Percentiles rank a stretch among this genome's conserved stretches.
Evolutionary conservation across 768 basidiomycete species (phyloP).

Genomic region (Amanita fuliginea): DNA sequence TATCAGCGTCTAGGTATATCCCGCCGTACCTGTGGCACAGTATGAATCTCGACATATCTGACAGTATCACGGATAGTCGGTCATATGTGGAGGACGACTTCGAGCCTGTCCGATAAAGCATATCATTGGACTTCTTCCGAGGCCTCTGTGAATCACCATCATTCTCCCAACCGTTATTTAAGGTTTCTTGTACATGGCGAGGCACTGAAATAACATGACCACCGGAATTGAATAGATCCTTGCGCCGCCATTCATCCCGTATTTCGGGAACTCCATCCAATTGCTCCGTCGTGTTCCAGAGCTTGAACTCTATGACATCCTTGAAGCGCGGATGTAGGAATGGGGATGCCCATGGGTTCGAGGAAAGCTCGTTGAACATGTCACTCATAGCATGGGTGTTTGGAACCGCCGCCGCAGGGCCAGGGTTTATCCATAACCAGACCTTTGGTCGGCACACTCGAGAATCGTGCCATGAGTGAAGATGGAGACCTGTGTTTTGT

Average conservation of each 20-base stretch:
- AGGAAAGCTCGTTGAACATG: conserved; percentile 74
- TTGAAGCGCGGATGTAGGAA: conserved; percentile 91
- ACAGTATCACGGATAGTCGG: conserved; percentile 83
- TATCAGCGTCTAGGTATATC: conserved; percentile 95
- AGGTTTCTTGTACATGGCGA: conserved; percentile 4
- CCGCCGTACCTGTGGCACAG: conserved; percentile 96
- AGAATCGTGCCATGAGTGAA: conserved; percentile 35
- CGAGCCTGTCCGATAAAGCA: conserved; percentile 71
- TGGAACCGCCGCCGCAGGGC: conserved; percentile 85
- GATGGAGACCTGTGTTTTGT: conserved; percentile 82
- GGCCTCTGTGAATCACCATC: conserved; percentile 5
- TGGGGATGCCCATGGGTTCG: conserved; percentile 90
- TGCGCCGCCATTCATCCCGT: conserved; percentile 78
- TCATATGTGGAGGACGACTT: conserved; percentile 81
- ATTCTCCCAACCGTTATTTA: not conserved
- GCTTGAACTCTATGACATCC: conserved; percentile 86
- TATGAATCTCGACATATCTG: conserved; percentile 95
- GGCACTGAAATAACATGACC: conserved; percentile 66
- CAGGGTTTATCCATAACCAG: conserved; percentile 98
- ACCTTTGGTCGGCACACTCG: conserved; percentile 76
- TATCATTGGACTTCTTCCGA: conserved; percentile 29
- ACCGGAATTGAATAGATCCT: conserved; percentile 82
- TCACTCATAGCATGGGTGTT: conserved; percentile 72
- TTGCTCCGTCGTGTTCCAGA: conserved; percentile 99
- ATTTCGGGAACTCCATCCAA: conserved; percentile 87